These are phyloP conservation scores for Carex parvula DNA, from an alignment of 176 grass and related monocot genomes.

Conservation along the genomic window DNA sequence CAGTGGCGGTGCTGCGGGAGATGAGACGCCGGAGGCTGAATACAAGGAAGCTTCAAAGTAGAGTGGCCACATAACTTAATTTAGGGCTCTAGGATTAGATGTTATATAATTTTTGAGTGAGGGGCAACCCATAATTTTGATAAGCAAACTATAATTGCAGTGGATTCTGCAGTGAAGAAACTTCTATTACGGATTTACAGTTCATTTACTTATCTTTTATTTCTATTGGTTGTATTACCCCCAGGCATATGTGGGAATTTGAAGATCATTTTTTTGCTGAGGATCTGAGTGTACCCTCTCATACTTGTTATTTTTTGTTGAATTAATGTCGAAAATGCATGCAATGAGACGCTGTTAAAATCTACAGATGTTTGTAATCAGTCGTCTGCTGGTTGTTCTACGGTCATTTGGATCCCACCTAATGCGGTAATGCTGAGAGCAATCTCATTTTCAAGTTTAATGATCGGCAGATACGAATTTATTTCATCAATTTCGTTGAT, in stretches of 20 bases:
- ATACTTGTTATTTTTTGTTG: neutral
- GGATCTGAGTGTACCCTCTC: neutral
- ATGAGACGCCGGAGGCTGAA: constrained; percentile 81
- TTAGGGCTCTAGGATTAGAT: constrained; percentile 17
- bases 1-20: constrained; percentile 28
- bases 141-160: constrained; percentile 12
- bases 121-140: constrained; percentile 9
- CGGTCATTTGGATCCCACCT: neutral
- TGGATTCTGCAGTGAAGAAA: neutral
- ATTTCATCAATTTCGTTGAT: no score
- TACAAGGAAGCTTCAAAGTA: constrained; percentile 57
- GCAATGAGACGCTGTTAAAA: no score
- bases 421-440: neutral
- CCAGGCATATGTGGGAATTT: neutral
- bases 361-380: neutral
- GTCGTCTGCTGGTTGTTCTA: neutral
- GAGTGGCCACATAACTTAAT: neutral
- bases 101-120: constrained; percentile 18
- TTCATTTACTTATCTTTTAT: neutral
- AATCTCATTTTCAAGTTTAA: neutral
- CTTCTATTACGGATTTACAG: neutral
- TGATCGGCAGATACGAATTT: neutral
- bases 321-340: neutral
- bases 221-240: neutral
- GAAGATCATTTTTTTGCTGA: neutral